Conservation (phyloP, 2,329 filamentous ascomycete genomes). For the Helminthosporium solani region DNA sequence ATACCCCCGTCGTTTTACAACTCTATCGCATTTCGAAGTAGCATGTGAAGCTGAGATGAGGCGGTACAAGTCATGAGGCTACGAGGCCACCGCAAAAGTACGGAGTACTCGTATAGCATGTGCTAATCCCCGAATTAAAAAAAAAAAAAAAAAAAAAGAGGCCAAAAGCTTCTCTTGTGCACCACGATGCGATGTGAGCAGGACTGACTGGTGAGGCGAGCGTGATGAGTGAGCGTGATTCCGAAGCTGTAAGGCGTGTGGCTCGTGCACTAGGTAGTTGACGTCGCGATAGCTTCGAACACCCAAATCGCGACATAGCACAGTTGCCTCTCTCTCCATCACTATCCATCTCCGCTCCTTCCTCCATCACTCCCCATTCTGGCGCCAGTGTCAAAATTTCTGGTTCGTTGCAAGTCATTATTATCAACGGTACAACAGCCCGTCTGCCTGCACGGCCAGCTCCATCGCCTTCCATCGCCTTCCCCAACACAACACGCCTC, state of each 20-base stretch:
- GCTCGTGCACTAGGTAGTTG: neutral
- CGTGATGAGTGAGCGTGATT: no score
- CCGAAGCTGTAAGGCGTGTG: neutral
- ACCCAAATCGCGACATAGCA: conserved; percentile 1
- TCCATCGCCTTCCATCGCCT: conserved; percentile 40
- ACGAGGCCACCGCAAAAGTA: no score
- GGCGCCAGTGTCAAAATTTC: conserved; percentile 15
- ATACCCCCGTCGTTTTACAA: neutral
- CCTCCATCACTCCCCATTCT: conserved; percentile 37
- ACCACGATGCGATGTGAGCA: no score
- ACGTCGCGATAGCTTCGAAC: neutral
- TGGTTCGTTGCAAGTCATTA: conserved; percentile 7
- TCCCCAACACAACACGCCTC: conserved; percentile 26
- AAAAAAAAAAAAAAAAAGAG: no score
- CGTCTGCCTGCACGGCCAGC: conserved; percentile 34
- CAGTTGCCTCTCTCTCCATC: conserved; percentile 33
- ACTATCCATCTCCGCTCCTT: conserved; percentile 26
- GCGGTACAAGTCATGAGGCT: no score
- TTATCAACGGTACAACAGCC: conserved; percentile 10
- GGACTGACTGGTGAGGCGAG: no score
- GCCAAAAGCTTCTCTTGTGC: no score
- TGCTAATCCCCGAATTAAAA: no score
- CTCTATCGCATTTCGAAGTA: neutral
- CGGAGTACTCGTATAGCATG: no score
- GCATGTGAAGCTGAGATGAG: no score